Evolutionary conservation across 2,329 filamentous ascomycete species (phyloP), one percentile per base, ranked within the genome.

Genomic region (Neonectria faginata): DNA sequence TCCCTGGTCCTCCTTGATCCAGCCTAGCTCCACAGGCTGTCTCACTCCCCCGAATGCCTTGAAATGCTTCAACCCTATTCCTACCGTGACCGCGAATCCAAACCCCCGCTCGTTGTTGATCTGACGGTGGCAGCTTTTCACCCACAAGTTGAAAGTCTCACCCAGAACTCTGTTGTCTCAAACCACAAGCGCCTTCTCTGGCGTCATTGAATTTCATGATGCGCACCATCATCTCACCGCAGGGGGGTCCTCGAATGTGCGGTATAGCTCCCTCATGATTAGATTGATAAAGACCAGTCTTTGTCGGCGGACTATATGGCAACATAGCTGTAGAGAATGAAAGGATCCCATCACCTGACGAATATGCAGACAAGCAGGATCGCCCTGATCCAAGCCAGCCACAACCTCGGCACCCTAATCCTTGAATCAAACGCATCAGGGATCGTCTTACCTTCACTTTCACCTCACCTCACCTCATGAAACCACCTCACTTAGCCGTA

Each of bases 11-110:
- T 64, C 36, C 31, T 60, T 39, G 18, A 57, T 44, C 14, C 29
- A 45, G 62, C 39, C 48, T 61, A 61, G 58, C 60, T 27, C 41
- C 42, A 20, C 16, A n/a, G n/a, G 39, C 4, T 42, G 55, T 58
- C 60, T 44, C 29, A 33, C 60, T 54, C 44, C 16, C 20, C 20
- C 27, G 29, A 53, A 57, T 62, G 33, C 44, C 42, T 55, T 44
- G 11, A 16, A 27, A 18, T 29, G 12, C 31, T 55, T 41, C 56
- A 54, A 25, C 56, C 56, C 18, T 64, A 42, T 18, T 11, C n/a
- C 6, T 18, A 18, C n/a, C 44, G 31, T 64, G 57, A 51, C 45
- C 57, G 41, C 52, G 57, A 56, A 45, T 4, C 36, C 33, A 29
- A 33, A 36, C 9, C 20, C 20, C 60, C 44, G 20, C 22, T 16